Conservation (phyloP, 108 stramenopile genomes). For the Ochromonas danica region DNA sequence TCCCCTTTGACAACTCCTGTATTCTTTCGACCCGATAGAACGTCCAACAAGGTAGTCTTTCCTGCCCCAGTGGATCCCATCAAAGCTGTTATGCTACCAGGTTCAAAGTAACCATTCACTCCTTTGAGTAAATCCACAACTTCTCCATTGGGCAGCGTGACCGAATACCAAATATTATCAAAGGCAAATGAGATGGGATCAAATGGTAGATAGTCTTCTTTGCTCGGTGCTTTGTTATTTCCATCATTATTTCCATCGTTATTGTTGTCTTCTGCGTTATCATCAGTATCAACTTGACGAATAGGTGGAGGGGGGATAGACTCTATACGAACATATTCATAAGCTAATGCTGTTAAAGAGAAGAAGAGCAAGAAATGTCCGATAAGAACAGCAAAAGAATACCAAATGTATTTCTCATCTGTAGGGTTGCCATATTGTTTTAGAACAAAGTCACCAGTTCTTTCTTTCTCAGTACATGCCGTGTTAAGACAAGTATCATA, state of each 20-base stretch:
- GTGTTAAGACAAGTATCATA: not conserved
- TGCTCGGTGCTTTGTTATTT: not conserved
- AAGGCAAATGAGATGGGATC: conserved; percentile 4
- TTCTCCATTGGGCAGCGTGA: not conserved
- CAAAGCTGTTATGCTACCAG: conserved; percentile 35
- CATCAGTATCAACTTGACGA: not conserved
- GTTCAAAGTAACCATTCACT: conserved; percentile 23
- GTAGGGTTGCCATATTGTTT: too few species aligned
- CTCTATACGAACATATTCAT: not conserved
- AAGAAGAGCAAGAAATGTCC: conserved; percentile 38
- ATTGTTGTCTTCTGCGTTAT: not conserved
- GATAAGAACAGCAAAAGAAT: conserved; percentile 29
- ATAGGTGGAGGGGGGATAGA: not conserved
- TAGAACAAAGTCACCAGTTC: conserved; percentile 1
- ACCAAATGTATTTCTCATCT: conserved; percentile 46
- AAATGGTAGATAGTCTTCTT: conserved; percentile 4
- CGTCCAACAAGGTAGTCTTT: conserved; percentile 35
- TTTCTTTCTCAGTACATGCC: not conserved
- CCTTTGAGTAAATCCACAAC: conserved; percentile 25
- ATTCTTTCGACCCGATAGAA: conserved; percentile 28
- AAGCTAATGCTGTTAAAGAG: not conserved
- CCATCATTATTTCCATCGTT: too few species aligned
- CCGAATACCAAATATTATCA: conserved; percentile 28
- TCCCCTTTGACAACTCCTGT: too few species aligned
- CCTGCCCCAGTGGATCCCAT: conserved; percentile 48